phyloP scores from a whole-genome alignment of 139 green algal species.

The Protoeuglena noctilucae region DNA sequence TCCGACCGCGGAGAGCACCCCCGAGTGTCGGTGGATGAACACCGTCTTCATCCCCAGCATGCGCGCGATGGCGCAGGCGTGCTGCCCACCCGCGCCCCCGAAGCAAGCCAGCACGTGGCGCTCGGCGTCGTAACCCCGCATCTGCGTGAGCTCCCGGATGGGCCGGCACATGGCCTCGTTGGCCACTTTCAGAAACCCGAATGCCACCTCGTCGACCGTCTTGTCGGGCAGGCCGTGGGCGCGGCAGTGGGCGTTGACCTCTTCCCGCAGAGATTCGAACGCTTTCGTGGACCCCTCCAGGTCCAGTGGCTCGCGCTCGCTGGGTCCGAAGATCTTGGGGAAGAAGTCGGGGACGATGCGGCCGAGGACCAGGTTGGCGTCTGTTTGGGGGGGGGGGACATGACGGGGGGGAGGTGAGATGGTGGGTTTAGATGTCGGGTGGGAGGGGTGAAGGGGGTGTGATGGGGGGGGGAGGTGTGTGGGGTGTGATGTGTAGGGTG shows the following conservation, averaged over 20 bases:
- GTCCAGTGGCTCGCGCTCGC: constrained; percentile 65
- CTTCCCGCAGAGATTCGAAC: constrained; percentile 29
- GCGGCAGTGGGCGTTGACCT: constrained; percentile 41
- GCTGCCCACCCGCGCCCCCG: constrained; percentile 87
- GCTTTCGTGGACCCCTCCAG: constrained; percentile 27
- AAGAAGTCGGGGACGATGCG: constrained; percentile 84
- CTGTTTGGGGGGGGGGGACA: no score
- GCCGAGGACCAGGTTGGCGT: constrained; percentile 86
- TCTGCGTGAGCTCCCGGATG: constrained; percentile 80
- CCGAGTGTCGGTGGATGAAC: constrained; percentile 69
- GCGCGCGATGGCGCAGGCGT: constrained; percentile 82
- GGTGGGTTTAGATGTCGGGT: no score
- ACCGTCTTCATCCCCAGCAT: constrained; percentile 82
- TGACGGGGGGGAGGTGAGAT: no score
- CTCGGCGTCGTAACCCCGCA: constrained; percentile 74
- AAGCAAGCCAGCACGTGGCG: constrained; percentile 84
- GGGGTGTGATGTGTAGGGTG: no score
- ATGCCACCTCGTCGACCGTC: constrained; percentile 53
- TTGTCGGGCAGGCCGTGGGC: constrained; percentile 20
- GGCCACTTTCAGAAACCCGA: constrained; percentile 85
- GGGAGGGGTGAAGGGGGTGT: no score
- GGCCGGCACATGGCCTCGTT: constrained; percentile 96
- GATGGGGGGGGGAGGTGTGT: no score
- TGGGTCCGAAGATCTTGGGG: constrained; percentile 69
- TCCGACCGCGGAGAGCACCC: constrained; percentile 84